Percentiles rank a stretch among this genome's conserved stretches.
phyloP scores from a whole-genome alignment of 306 rosid species.

The Vigna mungo region DNA sequence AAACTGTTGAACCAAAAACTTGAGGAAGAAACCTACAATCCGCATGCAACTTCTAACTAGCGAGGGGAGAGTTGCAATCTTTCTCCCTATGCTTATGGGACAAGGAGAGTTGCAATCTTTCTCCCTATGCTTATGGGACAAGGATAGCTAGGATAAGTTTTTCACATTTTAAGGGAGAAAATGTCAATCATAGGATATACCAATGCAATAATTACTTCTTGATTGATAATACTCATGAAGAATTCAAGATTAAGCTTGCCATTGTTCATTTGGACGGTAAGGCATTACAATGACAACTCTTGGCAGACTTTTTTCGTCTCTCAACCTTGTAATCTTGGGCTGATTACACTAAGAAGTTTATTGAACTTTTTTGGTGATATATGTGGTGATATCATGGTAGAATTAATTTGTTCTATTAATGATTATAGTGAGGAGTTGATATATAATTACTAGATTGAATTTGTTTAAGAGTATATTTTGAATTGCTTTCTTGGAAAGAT shows the following conservation, averaged over 20 bases:
- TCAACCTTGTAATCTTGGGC: not conserved
- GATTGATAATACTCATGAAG: not conserved
- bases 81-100: not conserved
- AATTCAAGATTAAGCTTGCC: not conserved
- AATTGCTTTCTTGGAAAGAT: too few relatives aligned
- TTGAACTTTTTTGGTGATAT: not conserved
- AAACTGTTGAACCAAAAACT: not conserved
- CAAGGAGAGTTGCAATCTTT: too few relatives aligned
- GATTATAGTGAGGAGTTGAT: too few relatives aligned
- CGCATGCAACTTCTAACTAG: too few relatives aligned
- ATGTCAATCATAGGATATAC: not conserved
- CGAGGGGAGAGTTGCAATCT: not conserved
- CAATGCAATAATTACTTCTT: not conserved
- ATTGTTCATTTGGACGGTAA: not conserved
- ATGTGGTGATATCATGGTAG: too few relatives aligned
- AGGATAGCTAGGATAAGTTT: not conserved
- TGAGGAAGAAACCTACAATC: not conserved
- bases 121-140: not conserved
- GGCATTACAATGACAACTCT: not conserved
- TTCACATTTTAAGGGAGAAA: not conserved
- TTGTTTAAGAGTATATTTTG: too few relatives aligned
- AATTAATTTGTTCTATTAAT: too few relatives aligned
- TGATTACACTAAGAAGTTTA: not conserved
- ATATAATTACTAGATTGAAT: too few relatives aligned
- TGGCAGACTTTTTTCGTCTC: too few relatives aligned